Conservation (phyloP, 2,329 filamentous ascomycete genomes). For the Penicillium polonicum region DNA sequence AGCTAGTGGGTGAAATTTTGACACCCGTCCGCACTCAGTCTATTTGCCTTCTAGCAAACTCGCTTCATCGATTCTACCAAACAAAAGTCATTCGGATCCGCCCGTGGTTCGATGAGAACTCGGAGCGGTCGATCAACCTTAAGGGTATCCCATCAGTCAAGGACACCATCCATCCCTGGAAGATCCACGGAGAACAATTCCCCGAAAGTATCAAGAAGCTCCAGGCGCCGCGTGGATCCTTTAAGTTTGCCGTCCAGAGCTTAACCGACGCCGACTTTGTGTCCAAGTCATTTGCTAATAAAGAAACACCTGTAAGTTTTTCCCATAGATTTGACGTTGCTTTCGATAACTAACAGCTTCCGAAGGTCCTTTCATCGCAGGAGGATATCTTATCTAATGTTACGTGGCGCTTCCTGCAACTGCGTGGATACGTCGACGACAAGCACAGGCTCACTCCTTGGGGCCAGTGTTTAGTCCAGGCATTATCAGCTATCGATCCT, state of each 20-base stretch:
- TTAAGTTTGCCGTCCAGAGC: conserved; percentile 56
- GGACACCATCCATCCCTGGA: conserved; percentile 65
- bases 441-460: conserved; percentile 77
- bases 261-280: conserved; percentile 70
- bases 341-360: conserved; percentile 12
- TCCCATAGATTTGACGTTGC: neutral
- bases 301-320: conserved; percentile 43
- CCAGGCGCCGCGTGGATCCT: conserved; percentile 30
- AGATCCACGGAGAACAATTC: conserved; percentile 60
- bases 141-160: conserved; percentile 54
- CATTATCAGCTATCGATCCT: conserved; percentile 62
- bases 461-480: conserved; percentile 75
- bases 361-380: conserved; percentile 57
- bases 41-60: conserved; percentile 73
- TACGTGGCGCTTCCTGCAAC: conserved; percentile 84
- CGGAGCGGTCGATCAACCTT: conserved; percentile 65
- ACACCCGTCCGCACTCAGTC: conserved; percentile 72
- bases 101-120: conserved; percentile 79
- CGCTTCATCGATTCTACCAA: conserved; percentile 78
- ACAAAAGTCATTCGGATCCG: conserved; percentile 74
- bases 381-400: conserved; percentile 72
- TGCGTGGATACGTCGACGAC: conserved; percentile 79
- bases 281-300: conserved; percentile 64
- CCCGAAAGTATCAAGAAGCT: conserved; percentile 43
- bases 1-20: conserved; percentile 72